Conservation (phyloP, 2,329 filamentous ascomycete species). For the Tolypocladium ovalisporum region DNA sequence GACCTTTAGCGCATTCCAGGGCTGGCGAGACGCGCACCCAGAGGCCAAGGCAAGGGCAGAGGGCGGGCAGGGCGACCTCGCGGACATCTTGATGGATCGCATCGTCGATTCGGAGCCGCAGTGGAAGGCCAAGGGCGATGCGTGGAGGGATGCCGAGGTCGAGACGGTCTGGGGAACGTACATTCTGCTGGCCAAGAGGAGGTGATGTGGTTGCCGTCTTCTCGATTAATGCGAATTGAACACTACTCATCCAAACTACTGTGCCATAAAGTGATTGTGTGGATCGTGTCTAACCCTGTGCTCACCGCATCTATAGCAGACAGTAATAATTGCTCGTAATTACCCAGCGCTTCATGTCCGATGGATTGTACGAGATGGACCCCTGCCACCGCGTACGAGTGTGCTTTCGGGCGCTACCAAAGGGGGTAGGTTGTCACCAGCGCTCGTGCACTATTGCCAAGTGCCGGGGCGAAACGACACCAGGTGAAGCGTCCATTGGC, state of each 20-base stretch:
- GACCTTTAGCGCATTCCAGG: conserved; percentile 49
- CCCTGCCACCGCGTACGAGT: background rate
- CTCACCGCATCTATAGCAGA: background rate
- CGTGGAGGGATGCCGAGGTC: conserved; percentile 42
- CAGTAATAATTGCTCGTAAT: no score
- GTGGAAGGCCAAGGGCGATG: conserved; percentile 35
- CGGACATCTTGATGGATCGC: conserved; percentile 51
- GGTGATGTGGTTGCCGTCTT: background rate
- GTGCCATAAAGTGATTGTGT: no score
- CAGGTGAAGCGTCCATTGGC: background rate
- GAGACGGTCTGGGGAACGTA: conserved; percentile 52
- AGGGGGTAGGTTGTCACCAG: background rate
- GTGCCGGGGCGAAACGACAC: background rate
- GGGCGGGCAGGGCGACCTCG: conserved; percentile 48
- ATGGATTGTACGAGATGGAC: background rate
- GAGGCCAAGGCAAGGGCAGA: conserved; percentile 34
- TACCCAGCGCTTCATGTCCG: no score
- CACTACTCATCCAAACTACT: no score
- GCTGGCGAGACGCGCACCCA: conserved; percentile 46
- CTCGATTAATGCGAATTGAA: background rate
- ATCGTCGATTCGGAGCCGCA: conserved; percentile 41
- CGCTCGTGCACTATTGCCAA: background rate
- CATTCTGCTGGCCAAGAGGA: conserved; percentile 43
- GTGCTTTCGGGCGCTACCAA: background rate
- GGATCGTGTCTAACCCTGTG: no score